phyloP scores from a whole-genome alignment of 345 rosid genomes.

The Erysimum cheiranthoides region DNA sequence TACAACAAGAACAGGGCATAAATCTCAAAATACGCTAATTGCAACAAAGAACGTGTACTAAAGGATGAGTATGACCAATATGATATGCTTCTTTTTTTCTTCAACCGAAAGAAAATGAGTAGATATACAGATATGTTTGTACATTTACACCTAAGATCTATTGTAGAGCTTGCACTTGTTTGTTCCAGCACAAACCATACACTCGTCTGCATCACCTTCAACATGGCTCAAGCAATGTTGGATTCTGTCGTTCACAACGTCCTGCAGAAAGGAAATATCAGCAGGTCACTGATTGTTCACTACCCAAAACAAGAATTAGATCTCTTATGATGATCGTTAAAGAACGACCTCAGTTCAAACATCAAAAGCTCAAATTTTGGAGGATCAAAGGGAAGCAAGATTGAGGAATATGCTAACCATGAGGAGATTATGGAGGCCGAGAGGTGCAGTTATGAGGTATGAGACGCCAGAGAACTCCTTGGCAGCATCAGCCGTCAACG shows the following conservation, averaged over 20 bases:
- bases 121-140: constrained; percentile 26
- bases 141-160: constrained; percentile 37
- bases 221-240: constrained; percentile 76
- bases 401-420: constrained; percentile 52
- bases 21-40: neutral
- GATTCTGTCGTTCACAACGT: constrained; percentile 82
- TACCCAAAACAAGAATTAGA: constrained; percentile 16
- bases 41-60: constrained; percentile 15
- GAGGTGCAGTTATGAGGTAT: constrained; percentile 85
- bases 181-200: constrained; percentile 82
- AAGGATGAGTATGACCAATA: constrained; percentile 20
- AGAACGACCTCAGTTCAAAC: neutral
- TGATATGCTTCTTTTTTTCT: constrained; percentile 14
- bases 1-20: neutral
- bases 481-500: constrained; percentile 91
- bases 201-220: constrained; percentile 76
- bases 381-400: neutral
- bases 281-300: neutral
- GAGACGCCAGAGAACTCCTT: constrained; percentile 71
- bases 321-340: neutral
- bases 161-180: constrained; percentile 77
- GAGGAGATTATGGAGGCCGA: constrained; percentile 83
- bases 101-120: neutral
- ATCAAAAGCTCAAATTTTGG: neutral
- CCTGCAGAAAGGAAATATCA: constrained; percentile 50